phyloP scores from a whole-genome alignment of 2,329 filamentous ascomycete species.

The Graphilbum fragrans region DNA sequence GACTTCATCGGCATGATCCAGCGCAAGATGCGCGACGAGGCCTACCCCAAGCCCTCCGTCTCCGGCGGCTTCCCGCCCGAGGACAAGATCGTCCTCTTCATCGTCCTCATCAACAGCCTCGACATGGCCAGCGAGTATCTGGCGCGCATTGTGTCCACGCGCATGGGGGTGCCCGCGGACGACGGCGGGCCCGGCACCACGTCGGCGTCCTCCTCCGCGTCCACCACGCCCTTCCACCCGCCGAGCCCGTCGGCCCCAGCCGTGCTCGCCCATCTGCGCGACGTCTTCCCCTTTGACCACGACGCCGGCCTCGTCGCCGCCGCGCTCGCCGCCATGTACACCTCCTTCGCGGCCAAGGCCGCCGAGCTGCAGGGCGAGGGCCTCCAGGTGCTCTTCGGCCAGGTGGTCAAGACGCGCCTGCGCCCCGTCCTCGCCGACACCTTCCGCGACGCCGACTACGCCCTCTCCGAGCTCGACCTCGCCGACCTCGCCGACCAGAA shows the following conservation, averaged over 20 bases:
- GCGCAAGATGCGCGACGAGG: constrained; percentile 93
- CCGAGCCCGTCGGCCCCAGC: constrained; percentile 16
- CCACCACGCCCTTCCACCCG: constrained; percentile 3
- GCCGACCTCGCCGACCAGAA: constrained; percentile 40
- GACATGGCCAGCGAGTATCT: constrained; percentile 89
- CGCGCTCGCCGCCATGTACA: constrained; percentile 56
- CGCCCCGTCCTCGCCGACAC: constrained; percentile 76
- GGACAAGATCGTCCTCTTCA: constrained; percentile 75
- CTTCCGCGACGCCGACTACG: constrained; percentile 87
- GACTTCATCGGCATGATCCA: constrained; percentile 98
- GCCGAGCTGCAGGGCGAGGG: constrained; percentile 75
- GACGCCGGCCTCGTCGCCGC: constrained; percentile 60
- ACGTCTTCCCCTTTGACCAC: constrained; percentile 69
- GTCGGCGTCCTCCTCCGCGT: constrained; percentile 9
- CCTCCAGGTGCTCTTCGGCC: constrained; percentile 73
- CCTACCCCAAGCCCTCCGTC: constrained; percentile 69
- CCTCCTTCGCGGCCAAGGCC: constrained; percentile 64
- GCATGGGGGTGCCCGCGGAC: constrained; percentile 36
- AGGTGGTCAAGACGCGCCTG: constrained; percentile 75
- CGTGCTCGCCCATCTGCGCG: constrained; percentile 27
- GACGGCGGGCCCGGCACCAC: constrained; percentile 13
- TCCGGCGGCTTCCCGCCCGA: constrained; percentile 79
- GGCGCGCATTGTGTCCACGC: constrained; percentile 65
- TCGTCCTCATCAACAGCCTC: constrained; percentile 90
- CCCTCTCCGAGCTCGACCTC: constrained; percentile 50